phyloP scores from a whole-genome alignment of 345 rosid species.

The Laguncularia racemosa region DNA sequence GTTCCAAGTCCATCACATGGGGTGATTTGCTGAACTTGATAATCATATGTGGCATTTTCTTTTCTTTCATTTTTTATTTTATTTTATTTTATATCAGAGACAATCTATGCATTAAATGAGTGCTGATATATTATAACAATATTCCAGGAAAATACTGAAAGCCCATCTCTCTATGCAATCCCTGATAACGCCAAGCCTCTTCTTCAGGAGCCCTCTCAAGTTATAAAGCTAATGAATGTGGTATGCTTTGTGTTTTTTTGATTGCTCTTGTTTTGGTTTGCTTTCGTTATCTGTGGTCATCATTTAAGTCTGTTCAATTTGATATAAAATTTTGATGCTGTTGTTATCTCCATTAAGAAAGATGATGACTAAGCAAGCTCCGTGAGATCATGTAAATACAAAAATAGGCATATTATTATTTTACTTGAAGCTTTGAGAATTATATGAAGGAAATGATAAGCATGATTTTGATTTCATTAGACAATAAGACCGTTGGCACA shows the following conservation, averaged over 20 bases:
- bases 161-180: conserved; percentile 39
- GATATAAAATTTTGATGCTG: neutral
- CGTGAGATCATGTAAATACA: too few relatives aligned
- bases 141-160: conserved; percentile 40
- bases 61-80: conserved; percentile 10
- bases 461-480: too few relatives aligned
- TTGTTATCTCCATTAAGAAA: too few relatives aligned
- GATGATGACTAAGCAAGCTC: too few relatives aligned
- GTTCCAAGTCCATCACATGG: conserved; percentile 25
- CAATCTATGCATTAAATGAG: conserved; percentile 4
- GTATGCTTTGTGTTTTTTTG: conserved; percentile 32
- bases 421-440: too few relatives aligned
- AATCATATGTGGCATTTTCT: neutral
- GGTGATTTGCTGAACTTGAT: conserved; percentile 31
- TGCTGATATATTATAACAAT: conserved; percentile 20
- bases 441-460: too few relatives aligned
- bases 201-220: conserved; percentile 62
- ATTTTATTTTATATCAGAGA: conserved; percentile 2
- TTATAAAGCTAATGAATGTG: conserved; percentile 80
- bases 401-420: too few relatives aligned
- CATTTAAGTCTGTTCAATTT: neutral
- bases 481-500: too few relatives aligned
- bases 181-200: conserved; percentile 78
- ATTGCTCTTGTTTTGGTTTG: conserved; percentile 1
- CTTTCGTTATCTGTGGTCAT: neutral